phyloP scores from a whole-genome alignment of 2,329 filamentous ascomycete genomes.

The Trichophyton verrucosum region DNA sequence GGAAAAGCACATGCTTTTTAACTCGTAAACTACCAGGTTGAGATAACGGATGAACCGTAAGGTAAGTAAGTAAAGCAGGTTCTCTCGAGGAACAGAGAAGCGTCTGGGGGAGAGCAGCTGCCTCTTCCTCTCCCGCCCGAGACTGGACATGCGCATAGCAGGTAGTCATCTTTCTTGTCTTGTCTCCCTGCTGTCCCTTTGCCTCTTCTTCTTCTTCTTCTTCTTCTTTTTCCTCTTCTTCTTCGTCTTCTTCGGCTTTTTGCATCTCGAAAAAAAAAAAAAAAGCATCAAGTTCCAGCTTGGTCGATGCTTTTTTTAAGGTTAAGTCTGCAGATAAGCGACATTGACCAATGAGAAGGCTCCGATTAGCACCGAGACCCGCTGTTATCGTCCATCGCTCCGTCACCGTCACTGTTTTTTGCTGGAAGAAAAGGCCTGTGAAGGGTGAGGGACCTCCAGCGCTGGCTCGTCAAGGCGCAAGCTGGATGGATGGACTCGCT shows the following conservation, averaged over 20 bases:
- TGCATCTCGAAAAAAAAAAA: neutral
- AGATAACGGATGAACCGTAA: neutral
- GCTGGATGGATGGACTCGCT: neutral
- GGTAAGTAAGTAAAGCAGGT: neutral
- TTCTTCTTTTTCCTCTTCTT: too few species aligned
- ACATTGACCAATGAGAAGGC: neutral
- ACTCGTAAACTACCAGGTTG: neutral
- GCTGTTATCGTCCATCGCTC: neutral
- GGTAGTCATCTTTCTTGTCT: neutral
- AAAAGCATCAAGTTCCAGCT: neutral
- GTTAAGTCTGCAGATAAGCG: slow-evolving; percentile 3
- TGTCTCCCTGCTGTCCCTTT: neutral
- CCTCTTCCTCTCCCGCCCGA: neutral
- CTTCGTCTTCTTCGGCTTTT: neutral
- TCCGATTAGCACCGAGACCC: neutral
- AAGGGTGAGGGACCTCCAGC: neutral
- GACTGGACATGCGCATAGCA: neutral
- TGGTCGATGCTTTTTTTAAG: slow-evolving; percentile 4
- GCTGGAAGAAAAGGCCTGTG: neutral
- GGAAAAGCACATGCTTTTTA: slow-evolving; percentile 1
- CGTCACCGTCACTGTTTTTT: neutral
- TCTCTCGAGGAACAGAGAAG: neutral
- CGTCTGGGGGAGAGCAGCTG: neutral
- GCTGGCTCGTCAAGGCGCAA: too few species aligned
- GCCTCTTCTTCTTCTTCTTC: too few species aligned